These are phyloP conservation scores for Aspergillus unguis DNA, from an alignment of 2,329 filamentous ascomycete species.

Conservation along the genomic window DNA sequence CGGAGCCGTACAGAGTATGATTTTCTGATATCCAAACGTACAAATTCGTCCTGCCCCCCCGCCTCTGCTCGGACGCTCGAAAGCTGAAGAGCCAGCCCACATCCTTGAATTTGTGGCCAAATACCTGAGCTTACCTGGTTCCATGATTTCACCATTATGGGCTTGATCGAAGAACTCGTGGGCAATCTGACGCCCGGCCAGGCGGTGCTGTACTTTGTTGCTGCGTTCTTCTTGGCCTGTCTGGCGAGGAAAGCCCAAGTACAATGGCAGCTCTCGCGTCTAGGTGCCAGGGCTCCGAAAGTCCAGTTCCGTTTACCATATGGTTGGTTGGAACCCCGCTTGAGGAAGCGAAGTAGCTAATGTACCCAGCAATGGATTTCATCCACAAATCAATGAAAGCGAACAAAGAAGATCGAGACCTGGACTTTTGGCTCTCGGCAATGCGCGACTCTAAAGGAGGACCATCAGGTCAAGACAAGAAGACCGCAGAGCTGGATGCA, in stretches of 20 bases:
- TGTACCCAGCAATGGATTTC: constrained; percentile 59
- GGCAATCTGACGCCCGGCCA: constrained; percentile 45
- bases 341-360: constrained; percentile 6
- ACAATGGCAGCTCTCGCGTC: constrained; percentile 27
- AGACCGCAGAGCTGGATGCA: constrained; percentile 30
- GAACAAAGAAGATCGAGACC: constrained; percentile 53
- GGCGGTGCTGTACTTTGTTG: constrained; percentile 37
- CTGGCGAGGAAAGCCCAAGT: constrained; percentile 29
- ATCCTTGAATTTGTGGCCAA: background rate
- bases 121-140: background rate
- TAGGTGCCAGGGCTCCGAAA: constrained; percentile 37
- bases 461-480: constrained; percentile 22
- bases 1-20: background rate
- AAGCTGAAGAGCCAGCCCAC: background rate
- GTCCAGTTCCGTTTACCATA: constrained; percentile 36
- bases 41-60: background rate
- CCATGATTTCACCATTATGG: constrained; percentile 6
- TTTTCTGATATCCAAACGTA: background rate
- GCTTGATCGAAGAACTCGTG: constrained; percentile 51
- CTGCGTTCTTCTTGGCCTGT: constrained; percentile 39
- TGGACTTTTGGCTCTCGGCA: constrained; percentile 59
- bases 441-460: constrained; percentile 43
- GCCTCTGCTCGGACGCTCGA: background rate
- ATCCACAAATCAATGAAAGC: constrained; percentile 56
- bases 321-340: constrained; percentile 23